A percentile compares a stretch with the other conserved stretches of the same genome.
Evolutionary conservation across 306 rosid genomes (phyloP).

Genomic region (Echinosophora koreensis): DNA sequence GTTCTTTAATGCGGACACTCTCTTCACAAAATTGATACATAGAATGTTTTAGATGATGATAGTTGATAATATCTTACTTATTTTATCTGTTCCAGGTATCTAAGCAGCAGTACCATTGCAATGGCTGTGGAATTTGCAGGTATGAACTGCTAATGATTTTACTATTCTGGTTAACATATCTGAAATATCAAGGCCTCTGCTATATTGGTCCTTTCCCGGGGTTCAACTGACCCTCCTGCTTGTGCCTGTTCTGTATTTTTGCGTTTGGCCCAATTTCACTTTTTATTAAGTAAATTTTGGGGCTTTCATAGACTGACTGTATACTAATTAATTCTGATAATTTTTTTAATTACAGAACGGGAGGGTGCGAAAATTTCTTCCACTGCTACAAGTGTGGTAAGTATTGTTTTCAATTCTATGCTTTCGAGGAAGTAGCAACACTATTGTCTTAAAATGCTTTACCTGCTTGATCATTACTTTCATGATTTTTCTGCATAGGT

Average conservation of each 20-base stretch:
- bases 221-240: conserved; percentile 11
- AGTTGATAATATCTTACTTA: conserved; percentile 31
- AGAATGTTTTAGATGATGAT: not conserved
- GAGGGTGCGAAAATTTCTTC: conserved; percentile 80
- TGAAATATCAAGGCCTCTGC: not conserved
- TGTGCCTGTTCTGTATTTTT: conserved; percentile 2
- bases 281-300: not conserved
- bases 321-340: conserved; percentile 23
- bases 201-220: not conserved
- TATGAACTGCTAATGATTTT: conserved; percentile 39
- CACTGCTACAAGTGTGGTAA: conserved; percentile 92
- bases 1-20: not conserved
- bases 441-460: not conserved
- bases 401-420: conserved; percentile 17
- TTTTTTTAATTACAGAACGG: conserved; percentile 62
- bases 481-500: conserved; percentile 54
- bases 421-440: not conserved
- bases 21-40: not conserved
- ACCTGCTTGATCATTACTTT: not conserved
- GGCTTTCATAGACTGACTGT: not conserved
- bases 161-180: not conserved
- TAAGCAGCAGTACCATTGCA: conserved; percentile 86
- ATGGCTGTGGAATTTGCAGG: conserved; percentile 96
- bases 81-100: conserved; percentile 58
- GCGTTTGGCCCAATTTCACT: not conserved